Conservation (phyloP, 75 land plant species). For the Picea sitchensis region DNA sequence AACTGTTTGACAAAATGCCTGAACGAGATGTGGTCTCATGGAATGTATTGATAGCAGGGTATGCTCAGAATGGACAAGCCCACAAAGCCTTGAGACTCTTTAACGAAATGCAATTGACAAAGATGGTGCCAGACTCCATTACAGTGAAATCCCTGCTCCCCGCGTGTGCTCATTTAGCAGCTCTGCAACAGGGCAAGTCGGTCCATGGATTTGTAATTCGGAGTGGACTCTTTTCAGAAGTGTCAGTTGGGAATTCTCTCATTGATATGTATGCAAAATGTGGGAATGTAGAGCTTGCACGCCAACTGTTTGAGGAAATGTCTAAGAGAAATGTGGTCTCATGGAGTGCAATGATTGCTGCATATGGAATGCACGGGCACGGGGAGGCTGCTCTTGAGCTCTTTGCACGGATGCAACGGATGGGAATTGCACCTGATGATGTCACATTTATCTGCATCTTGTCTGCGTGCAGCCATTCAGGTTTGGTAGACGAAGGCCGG, state of each 20-base stretch:
- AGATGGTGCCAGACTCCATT: slow-evolving; percentile 24
- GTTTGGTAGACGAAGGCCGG: slow-evolving; percentile 58
- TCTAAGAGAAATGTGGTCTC: slow-evolving; percentile 36
- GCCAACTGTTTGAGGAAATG: slow-evolving; percentile 45
- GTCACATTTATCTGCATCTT: slow-evolving; percentile 45
- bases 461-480: slow-evolving; percentile 67
- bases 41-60: slow-evolving; percentile 70
- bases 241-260: slow-evolving; percentile 57
- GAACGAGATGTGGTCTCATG: slow-evolving; percentile 48
- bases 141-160: slow-evolving; percentile 47
- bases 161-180: slow-evolving; percentile 40
- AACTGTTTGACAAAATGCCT: slow-evolving; percentile 38
- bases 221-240: slow-evolving; percentile 28
- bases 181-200: slow-evolving; percentile 35
- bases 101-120: slow-evolving; percentile 26
- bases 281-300: slow-evolving; percentile 37
- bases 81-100: slow-evolving; percentile 48
- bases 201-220: slow-evolving; percentile 47
- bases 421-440: slow-evolving; percentile 37
- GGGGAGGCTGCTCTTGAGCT: slow-evolving; percentile 41
- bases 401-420: slow-evolving; percentile 33
- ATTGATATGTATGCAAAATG: slow-evolving; percentile 72
- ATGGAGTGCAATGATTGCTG: slow-evolving; percentile 74
- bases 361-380: slow-evolving; percentile 54
- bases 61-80: slow-evolving; percentile 36